Evolutionary conservation across 345 rosid species (phyloP), one percentile per base, ranked within the genome.

Genomic region (Fremontodendron californicum): DNA sequence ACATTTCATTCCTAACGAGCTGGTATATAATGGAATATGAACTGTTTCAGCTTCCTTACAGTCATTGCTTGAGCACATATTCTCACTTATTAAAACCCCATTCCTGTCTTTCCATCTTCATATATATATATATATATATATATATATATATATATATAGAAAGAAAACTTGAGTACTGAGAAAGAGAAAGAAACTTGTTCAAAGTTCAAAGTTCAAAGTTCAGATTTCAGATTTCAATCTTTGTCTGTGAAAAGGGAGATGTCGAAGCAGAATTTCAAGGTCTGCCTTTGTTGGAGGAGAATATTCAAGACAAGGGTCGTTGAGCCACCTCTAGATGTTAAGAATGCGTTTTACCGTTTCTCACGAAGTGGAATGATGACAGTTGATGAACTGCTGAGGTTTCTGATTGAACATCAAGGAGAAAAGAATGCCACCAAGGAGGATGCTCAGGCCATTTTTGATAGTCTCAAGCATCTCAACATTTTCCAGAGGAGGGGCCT

Each of bases 261-360:
- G 57, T 23, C 65, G 4, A 84, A 57, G 78, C 79, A 69, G 73
- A 48, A 81, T 60, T 88, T 80, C 88, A 79, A 39, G 77, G 80
- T 81, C 35, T 90, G 89, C 85, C 82, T 85, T 82, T 84, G 89
- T 73, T 84, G 85, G 83, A 73, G 82, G 83, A 82, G 91, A 79
- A 89, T 83, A 55, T 90, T 87, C 82, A 79, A 76, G 82, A 54
- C 77, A 51, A 76, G 79, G 54, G 80, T 46, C 23, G 68, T 75
- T 9, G 89, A 83, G 74, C 87, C 89, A 62, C 92, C 94, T 9
- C 49, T 31, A 19, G 89, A 84, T 9, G 76, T 90, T 55, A 76
- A 66, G 70, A 1, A 4, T 33, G 76, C 83, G 18, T 89, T 89
- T 65, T 10, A 80, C 1, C 5, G 12, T 10, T 89, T 78, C 85